Evolutionary conservation across 176 grass and related monocot genomes (phyloP), one percentile per base, ranked within the genome.

Genomic region (Avena sativa): DNA sequence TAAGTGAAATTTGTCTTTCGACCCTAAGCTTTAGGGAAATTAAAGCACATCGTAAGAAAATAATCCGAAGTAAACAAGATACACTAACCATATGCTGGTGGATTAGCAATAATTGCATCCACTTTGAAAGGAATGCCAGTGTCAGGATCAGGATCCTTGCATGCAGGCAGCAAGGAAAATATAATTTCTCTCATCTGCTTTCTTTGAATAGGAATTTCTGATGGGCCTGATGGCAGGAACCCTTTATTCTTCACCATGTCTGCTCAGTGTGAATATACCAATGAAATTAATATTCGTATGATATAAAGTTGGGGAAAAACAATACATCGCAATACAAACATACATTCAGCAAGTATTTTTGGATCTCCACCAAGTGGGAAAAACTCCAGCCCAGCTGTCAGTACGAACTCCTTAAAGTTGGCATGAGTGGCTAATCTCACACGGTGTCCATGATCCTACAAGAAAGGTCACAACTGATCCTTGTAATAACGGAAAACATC

Each of bases 161-260:
- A 99, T 2, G 97, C 94, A 83, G 91, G 81, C 14, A 80, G 81
- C 71, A 99, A 84, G 20, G 97, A 99, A 88, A 97, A 94, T 84
- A 99, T 94, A 44, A 99, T 99, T 2, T 99, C 97, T 89, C 90
- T 96, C 0, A 99, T 94, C 80, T 99, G 97, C 44, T 99, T 99
- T 81, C 97, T 87, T 87, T 99, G 97, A 71, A 94, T 88, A 80
- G 91, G 32, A 89, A 99, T 94, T 88, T 99, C 97, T 40, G 94
- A 99, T 58, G 94, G 94, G 13, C 87, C 74, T 16, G 97, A 99
- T 74, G 97, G 97, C 15, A 99, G 87, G 52, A 99, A 99, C 28
- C 97, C 97, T 92, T 99, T 99, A 64, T 99, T 96, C 87, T 96
- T 99, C 32, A 99, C 97, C 97, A 99, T 97, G 62, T 99, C 97